Evolutionary conservation across 768 basidiomycete genomes (phyloP).

Genomic region (Fomitopsis pulvina): DNA sequence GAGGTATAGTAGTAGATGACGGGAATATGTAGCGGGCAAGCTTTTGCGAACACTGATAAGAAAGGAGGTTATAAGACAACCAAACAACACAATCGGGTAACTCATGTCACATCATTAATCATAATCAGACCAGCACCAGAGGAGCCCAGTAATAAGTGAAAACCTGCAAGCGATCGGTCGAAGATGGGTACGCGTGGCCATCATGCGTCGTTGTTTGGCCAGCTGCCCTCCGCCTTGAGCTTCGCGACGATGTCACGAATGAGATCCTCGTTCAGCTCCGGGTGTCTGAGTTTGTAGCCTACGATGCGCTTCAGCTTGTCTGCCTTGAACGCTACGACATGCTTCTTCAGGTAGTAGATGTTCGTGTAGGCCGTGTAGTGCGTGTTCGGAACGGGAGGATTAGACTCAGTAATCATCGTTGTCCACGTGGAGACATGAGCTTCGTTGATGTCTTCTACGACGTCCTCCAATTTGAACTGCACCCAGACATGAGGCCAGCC

Average conservation of each 20-base stretch:
- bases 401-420: constrained; percentile 66
- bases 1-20: not conserved
- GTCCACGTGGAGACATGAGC: constrained; percentile 80
- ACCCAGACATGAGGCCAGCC: not conserved
- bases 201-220: constrained; percentile 28
- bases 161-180: too few relatives aligned
- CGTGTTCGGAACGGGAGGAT: constrained; percentile 64
- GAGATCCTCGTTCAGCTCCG: constrained; percentile 53
- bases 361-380: constrained; percentile 79
- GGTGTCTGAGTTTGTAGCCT: constrained; percentile 59
- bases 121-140: not conserved
- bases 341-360: constrained; percentile 63
- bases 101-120: not conserved
- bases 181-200: not conserved
- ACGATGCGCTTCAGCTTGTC: constrained; percentile 67
- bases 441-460: constrained; percentile 80
- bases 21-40: not conserved
- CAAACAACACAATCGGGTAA: not conserved
- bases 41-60: not conserved
- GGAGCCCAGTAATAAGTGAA: not conserved
- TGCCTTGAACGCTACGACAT: constrained; percentile 61
- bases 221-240: constrained; percentile 67
- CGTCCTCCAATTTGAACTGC: constrained; percentile 60
- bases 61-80: not conserved
- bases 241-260: constrained; percentile 70